These are phyloP conservation scores for Ophiostoma himal-ulmi DNA, from an alignment of 2,329 filamentous ascomycete species.

Conservation along the genomic window DNA sequence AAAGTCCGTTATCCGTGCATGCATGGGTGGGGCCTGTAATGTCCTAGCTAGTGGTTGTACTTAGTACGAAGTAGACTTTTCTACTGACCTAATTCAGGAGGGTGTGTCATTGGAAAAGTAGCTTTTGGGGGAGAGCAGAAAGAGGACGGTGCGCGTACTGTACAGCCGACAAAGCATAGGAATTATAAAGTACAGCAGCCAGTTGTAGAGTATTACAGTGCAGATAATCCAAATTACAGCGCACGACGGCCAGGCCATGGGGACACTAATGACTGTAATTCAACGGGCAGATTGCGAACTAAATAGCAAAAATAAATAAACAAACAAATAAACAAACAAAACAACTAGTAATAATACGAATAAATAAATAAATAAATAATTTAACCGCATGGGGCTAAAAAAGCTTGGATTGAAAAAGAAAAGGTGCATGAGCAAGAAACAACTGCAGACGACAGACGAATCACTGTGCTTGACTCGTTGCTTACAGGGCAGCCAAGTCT, in stretches of 20 bases:
- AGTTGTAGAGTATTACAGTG: not conserved
- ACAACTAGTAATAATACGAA: not conserved
- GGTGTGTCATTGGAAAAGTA: not conserved
- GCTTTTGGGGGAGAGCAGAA: not conserved
- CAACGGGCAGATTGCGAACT: not conserved
- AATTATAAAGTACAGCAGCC: not conserved
- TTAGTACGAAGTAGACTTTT: not conserved
- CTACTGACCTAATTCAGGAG: not conserved
- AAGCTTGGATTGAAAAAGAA: constrained; percentile 14
- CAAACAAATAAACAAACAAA: not conserved
- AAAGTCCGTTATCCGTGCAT: constrained; percentile 24
- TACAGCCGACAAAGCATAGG: not conserved
- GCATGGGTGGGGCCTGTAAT: constrained; percentile 14
- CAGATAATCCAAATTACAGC: not conserved
- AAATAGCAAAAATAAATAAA: not conserved
- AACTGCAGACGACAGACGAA: not conserved
- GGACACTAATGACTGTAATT: not conserved
- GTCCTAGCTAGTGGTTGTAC: not conserved
- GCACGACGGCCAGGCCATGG: not conserved
- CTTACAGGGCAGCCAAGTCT: not conserved
- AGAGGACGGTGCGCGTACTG: constrained; percentile 4
- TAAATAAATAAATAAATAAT: not conserved
- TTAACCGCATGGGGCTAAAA: not conserved
- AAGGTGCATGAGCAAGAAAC: not conserved
- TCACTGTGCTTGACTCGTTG: not conserved